Conservation (phyloP, 306 rosid genomes). For the Vicia sativa region DNA sequence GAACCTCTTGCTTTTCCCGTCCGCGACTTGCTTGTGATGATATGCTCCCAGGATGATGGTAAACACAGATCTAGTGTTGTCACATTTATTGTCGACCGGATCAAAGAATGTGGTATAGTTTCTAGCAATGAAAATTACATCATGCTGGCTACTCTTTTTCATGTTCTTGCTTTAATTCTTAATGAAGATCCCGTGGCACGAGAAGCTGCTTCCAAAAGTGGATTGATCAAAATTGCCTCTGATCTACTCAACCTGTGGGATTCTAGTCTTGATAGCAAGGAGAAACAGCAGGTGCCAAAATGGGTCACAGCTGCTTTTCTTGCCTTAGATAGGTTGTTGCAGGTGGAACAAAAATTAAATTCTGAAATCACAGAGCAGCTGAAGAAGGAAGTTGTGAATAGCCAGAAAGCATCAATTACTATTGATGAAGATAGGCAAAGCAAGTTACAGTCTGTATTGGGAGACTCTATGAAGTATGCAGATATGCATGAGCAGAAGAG, state of each 20-base stretch:
- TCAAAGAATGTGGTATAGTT: conserved; percentile 69
- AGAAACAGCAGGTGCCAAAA: conserved; percentile 73
- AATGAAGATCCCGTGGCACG: conserved; percentile 85
- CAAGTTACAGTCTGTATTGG: conserved; percentile 82
- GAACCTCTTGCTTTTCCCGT: conserved; percentile 91
- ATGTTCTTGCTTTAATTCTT: conserved; percentile 89
- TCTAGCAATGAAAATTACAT: conserved; percentile 55
- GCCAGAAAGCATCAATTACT: conserved; percentile 62
- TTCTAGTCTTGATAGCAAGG: conserved; percentile 54
- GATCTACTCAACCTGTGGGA: conserved; percentile 86
- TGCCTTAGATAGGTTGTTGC: conserved; percentile 88
- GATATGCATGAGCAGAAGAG: conserved; percentile 78
- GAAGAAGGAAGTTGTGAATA: conserved; percentile 67
- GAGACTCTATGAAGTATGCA: conserved; percentile 64
- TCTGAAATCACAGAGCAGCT: conserved; percentile 80
- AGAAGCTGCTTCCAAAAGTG: conserved; percentile 80
- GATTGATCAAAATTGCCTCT: conserved; percentile 73
- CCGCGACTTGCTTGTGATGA: conserved; percentile 85
- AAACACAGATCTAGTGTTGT: conserved; percentile 67
- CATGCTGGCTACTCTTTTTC: conserved; percentile 84
- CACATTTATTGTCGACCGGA: conserved; percentile 70
- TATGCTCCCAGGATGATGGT: conserved; percentile 91
- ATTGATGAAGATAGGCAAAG: conserved; percentile 87
- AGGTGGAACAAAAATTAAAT: conserved; percentile 83
- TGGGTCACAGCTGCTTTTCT: conserved; percentile 97